Percentiles rank a stretch among this genome's conserved stretches.
These are phyloP conservation scores for Colletotrichum sp. DNA, from an alignment of 2,329 filamentous ascomycete species.

Conservation along the genomic window DNA sequence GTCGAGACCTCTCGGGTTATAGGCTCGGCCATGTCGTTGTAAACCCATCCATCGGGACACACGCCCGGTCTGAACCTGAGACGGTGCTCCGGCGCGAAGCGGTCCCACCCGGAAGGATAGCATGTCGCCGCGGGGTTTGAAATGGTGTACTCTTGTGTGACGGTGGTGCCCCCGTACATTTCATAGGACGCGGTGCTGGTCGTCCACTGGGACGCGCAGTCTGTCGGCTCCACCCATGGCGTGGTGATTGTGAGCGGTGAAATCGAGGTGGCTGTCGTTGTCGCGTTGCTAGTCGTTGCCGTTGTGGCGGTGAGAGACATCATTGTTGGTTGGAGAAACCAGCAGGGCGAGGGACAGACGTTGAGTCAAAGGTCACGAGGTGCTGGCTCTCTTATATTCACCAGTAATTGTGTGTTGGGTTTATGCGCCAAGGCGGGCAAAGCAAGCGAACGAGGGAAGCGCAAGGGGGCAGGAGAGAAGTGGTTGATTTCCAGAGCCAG, in stretches of 20 bases:
- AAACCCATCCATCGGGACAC: constrained; percentile 6
- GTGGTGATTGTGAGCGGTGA: constrained; percentile 1
- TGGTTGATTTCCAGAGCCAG: no score
- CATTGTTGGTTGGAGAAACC: not conserved
- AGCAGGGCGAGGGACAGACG: not conserved
- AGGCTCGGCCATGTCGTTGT: not conserved
- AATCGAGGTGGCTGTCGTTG: not conserved
- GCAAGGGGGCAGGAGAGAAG: not conserved
- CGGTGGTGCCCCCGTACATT: not conserved
- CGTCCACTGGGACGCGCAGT: not conserved
- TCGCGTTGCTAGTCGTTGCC: not conserved
- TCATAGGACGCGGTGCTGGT: not conserved
- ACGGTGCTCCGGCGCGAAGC: not conserved
- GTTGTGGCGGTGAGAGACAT: not conserved
- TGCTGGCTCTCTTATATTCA: not conserved
- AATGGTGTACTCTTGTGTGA: not conserved
- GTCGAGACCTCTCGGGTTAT: not conserved
- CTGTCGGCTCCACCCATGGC: not conserved
- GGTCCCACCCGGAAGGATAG: not conserved
- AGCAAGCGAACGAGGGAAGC: not conserved
- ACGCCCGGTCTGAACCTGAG: constrained; percentile 4
- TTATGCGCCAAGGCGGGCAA: not conserved
- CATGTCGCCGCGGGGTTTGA: not conserved
- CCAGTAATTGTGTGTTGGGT: not conserved
- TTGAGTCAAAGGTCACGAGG: not conserved